Evolutionary conservation across 768 basidiomycete genomes (phyloP).

Genomic region (Lactarius pseudohatsudake): DNA sequence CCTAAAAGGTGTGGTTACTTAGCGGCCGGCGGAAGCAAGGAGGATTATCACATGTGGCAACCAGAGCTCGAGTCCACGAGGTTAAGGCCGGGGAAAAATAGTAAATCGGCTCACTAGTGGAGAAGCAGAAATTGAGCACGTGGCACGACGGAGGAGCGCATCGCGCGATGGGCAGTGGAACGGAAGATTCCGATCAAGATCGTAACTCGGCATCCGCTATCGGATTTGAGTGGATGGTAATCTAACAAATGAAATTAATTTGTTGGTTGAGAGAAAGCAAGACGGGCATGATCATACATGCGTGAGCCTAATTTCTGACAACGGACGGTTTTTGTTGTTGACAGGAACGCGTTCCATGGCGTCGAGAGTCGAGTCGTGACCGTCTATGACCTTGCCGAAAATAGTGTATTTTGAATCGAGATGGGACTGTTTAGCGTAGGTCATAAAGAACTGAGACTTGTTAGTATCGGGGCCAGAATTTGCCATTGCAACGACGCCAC

Average conservation of each 20-base stretch:
- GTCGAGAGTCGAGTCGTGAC: conserved; percentile 90
- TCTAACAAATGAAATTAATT: conserved; percentile 40
- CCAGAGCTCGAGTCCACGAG: neutral
- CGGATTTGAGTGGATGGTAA: conserved; percentile 93
- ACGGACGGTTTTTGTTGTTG: conserved; percentile 84
- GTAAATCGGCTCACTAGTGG: neutral
- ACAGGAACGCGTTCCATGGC: conserved; percentile 93
- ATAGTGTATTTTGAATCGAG: conserved; percentile 95
- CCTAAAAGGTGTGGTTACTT: neutral
- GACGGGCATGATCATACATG: conserved; percentile 51
- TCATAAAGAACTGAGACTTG: conserved; percentile 88
- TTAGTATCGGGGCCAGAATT: conserved; percentile 94
- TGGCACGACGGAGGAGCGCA: neutral
- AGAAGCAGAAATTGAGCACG: neutral
- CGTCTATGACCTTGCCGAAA: conserved; percentile 98
- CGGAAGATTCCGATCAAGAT: conserved; percentile 21
- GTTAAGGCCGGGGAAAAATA: neutral
- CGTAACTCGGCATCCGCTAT: conserved; percentile 74
- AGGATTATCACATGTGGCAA: neutral
- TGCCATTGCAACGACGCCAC: conserved; percentile 97
- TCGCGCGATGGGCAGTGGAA: neutral
- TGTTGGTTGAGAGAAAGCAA: conserved; percentile 7
- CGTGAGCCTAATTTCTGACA: conserved; percentile 79
- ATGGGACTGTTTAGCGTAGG: conserved; percentile 91
- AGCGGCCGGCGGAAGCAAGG: neutral